These are phyloP conservation scores for Penicillium silybi DNA, from an alignment of 495 filamentous ascomycete species.

Conservation along the genomic window DNA sequence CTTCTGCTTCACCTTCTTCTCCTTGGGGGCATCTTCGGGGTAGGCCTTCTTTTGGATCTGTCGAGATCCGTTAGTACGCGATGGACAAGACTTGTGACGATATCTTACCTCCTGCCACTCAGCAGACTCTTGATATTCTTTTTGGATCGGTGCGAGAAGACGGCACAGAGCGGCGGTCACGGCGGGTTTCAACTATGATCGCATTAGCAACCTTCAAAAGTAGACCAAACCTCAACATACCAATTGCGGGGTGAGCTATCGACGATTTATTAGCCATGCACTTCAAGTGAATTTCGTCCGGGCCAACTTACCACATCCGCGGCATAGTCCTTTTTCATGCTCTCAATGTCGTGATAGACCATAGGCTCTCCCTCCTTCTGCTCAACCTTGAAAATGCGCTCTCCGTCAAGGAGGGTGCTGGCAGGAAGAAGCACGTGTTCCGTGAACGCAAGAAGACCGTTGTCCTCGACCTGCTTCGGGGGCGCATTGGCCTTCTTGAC, in stretches of 20 bases:
- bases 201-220: conserved; percentile 16
- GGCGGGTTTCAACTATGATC: conserved; percentile 66
- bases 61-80: background rate
- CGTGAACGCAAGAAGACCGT: conserved; percentile 78
- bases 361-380: conserved; percentile 58
- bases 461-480: conserved; percentile 73
- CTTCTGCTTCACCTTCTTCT: conserved; percentile 73
- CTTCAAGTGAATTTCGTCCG: background rate
- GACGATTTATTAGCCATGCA: conserved; percentile 66
- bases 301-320: conserved; percentile 65
- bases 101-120: conserved; percentile 78
- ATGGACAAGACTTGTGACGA: no score
- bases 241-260: conserved; percentile 16
- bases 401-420: conserved; percentile 32
- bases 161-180: conserved; percentile 63
- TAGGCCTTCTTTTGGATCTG: conserved; percentile 71
- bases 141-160: conserved; percentile 72
- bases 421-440: conserved; percentile 82
- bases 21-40: conserved; percentile 63
- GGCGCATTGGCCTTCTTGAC: conserved; percentile 74
- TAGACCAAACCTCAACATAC: background rate
- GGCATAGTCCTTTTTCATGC: conserved; percentile 73
- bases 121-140: conserved; percentile 58
- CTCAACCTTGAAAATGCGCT: conserved; percentile 36
- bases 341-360: conserved; percentile 66